phyloP scores from a whole-genome alignment of 176 grass and related monocot species.

The Otatea glauca region DNA sequence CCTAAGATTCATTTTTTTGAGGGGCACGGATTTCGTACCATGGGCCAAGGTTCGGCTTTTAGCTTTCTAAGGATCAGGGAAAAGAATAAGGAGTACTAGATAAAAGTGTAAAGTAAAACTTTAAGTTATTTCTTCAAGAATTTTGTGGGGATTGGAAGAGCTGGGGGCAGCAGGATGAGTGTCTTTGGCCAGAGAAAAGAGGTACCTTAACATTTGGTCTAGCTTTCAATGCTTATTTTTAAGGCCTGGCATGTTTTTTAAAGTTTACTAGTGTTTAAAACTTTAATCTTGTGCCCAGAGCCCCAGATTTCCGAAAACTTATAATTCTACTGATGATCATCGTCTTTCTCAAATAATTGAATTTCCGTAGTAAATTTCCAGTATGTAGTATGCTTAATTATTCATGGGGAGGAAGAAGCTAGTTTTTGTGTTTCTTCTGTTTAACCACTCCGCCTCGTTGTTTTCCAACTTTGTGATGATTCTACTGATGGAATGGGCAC shows the following conservation, averaged over 20 bases:
- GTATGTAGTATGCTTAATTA: neutral
- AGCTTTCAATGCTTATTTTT: constrained; percentile 29
- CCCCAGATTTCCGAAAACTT: neutral
- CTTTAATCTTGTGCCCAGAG: neutral
- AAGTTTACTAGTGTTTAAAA: neutral
- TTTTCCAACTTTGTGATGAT: neutral
- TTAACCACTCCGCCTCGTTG: neutral
- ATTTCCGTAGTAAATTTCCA: neutral
- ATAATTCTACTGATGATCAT: neutral
- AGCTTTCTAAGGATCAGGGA: constrained; percentile 26
- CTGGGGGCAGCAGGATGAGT: constrained; percentile 7
- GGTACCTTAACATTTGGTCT: neutral
- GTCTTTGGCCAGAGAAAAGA: neutral
- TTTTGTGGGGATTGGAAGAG: neutral
- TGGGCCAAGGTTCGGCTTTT: neutral
- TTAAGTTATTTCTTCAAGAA: constrained; percentile 11
- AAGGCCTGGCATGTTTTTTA: neutral
- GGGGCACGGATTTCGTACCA: constrained; percentile 1
- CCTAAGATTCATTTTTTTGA: constrained; percentile 45
- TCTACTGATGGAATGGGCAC: constrained; percentile 12
- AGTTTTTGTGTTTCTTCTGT: neutral
- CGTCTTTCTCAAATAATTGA: constrained; percentile 12
- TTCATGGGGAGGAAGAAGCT: neutral
- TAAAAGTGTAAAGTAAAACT: constrained; percentile 42
- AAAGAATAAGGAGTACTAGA: neutral